Conservation (phyloP, 2,329 filamentous ascomycete genomes). For the Cercospora nicotianae region DNA sequence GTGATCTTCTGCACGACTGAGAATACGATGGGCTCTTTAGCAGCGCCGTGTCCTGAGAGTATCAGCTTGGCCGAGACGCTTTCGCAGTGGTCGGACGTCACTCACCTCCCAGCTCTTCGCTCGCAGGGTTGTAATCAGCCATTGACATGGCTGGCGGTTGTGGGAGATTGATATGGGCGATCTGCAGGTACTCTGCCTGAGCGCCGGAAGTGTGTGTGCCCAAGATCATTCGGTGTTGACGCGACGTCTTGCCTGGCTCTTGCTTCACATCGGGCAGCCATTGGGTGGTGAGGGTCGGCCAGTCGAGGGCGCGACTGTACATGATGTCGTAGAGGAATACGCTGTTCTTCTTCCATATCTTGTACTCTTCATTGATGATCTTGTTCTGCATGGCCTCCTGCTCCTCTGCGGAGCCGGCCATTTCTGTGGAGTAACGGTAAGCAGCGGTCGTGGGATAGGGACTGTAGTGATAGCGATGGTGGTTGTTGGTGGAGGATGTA, state of each 20-base stretch:
- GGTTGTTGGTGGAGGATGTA: neutral
- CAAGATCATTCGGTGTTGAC: constrained; percentile 82
- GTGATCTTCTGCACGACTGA: constrained; percentile 94
- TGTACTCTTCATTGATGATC: constrained; percentile 98
- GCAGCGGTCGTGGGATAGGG: constrained; percentile 2
- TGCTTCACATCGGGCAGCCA: constrained; percentile 95
- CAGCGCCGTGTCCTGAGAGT: constrained; percentile 66
- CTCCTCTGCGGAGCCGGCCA: constrained; percentile 24
- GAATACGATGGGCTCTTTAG: constrained; percentile 78
- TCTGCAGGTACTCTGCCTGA: constrained; percentile 87
- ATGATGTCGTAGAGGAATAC: constrained; percentile 99
- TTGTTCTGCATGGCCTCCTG: constrained; percentile 65
- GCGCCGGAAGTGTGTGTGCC: constrained; percentile 91
- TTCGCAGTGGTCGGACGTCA: neutral
- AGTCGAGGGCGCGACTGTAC: constrained; percentile 87
- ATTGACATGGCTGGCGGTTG: constrained; percentile 72
- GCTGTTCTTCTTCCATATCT: constrained; percentile 99
- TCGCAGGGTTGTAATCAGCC: constrained; percentile 85
- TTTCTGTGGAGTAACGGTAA: constrained; percentile 19
- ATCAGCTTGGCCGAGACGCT: neutral
- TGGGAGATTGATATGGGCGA: constrained; percentile 90
- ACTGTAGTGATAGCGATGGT: neutral
- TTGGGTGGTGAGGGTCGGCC: constrained; percentile 95
- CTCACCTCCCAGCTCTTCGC: constrained; percentile 78
- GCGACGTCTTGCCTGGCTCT: constrained; percentile 81